Evolutionary conservation across 805 yeast genomes (phyloP), one percentile per base, ranked within the genome.

Genomic region (Candida oleophila): DNA sequence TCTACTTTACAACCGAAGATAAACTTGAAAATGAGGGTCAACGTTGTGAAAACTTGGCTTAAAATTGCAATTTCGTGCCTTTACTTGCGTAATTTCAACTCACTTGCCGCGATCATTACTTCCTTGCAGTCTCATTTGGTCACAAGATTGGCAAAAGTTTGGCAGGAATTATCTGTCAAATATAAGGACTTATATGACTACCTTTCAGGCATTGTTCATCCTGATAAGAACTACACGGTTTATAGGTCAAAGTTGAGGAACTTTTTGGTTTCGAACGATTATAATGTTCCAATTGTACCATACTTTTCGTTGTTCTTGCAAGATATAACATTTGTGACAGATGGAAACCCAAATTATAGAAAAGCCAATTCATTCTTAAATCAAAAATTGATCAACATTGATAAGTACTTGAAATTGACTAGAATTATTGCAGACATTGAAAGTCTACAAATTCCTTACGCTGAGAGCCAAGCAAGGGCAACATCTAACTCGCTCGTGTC

Each of bases 271-370:
- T 56, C 74, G 16, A 72, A 77, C 41, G 80, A 77, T 35, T 65
- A 66, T 60, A 77, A 69, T 48, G 69, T 82, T 18, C 89, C 91
- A 0, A 77, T 81, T 18, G 91, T 87, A 33, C 96, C 96, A 15
- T 87, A 86, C 59, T 74, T 87, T 47, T 83, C 86, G 40, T 66
- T 87, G 45, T 87, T 85, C 61, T 67, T 87, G 39, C 94, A 85
- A 64, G 96, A 87, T 64, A 71, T 87, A 55, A 86, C 91, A 0
- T 86, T 87, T 66, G 81, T 86, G n/a, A 77, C 82, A 43, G 95
- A 87, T 54, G 92, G 94, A n/a, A 87, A 87, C 59, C 76, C 85
- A 35, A 83, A 81, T 55, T 82, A 70, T 60, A 72, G 91, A 59
- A 78, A 73, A 49, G 82, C 85, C 3, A 79, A 81, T 50, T 77